phyloP scores from a whole-genome alignment of 441 rosid species.

The Metrosideros polymorpha region DNA sequence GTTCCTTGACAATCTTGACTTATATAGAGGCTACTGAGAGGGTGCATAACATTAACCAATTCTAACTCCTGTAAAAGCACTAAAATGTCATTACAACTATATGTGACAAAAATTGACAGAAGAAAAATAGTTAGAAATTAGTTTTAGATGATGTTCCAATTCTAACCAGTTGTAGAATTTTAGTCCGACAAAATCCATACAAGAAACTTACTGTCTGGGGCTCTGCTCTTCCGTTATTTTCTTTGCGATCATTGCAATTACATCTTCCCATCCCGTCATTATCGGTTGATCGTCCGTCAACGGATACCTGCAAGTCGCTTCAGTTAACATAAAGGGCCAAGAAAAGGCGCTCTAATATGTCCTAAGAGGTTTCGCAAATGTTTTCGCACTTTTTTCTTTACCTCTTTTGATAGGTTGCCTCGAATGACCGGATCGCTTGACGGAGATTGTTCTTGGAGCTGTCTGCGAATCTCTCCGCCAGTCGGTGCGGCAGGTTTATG shows the following conservation, averaged over 20 bases:
- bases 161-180: not conserved
- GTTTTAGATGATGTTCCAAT: not conserved
- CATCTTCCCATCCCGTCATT: conserved; percentile 61
- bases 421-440: conserved; percentile 62
- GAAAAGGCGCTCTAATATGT: not conserved
- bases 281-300: conserved; percentile 31
- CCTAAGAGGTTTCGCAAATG: not conserved
- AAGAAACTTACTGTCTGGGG: conserved; percentile 40
- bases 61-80: not conserved
- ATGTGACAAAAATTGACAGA: not conserved
- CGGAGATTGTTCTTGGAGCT: conserved; percentile 46
- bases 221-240: conserved; percentile 46
- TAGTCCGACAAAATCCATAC: not conserved
- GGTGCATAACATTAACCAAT: not conserved
- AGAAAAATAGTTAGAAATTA: not conserved
- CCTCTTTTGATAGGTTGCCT: conserved; percentile 41
- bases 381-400: not conserved
- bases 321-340: not conserved
- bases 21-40: not conserved
- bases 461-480: conserved; percentile 33
- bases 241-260: conserved; percentile 47
- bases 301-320: conserved; percentile 20
- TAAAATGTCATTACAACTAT: not conserved
- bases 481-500: conserved; percentile 20
- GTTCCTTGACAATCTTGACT: too few relatives aligned